Evolutionary conservation across 2,329 filamentous ascomycete genomes (phyloP).

Genomic region (Talaromyces sp.): DNA sequence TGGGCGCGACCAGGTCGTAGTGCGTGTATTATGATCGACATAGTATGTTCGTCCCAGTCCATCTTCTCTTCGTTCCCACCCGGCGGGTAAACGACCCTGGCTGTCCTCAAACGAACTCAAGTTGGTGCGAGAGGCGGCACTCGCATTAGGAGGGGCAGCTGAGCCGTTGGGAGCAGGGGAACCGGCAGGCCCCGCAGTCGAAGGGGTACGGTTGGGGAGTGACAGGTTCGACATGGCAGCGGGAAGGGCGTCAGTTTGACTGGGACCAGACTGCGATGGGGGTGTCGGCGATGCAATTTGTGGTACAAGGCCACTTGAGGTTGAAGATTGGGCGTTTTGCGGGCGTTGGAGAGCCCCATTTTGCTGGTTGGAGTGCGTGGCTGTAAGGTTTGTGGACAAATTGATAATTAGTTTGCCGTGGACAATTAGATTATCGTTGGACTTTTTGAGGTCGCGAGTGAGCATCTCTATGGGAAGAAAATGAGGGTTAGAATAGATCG

Average conservation of each 20-base stretch:
- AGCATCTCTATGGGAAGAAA: slow-evolving; percentile 74
- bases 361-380: slow-evolving; percentile 63
- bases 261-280: slow-evolving; percentile 30
- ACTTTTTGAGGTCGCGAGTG: slow-evolving; percentile 94
- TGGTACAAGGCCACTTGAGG: slow-evolving; percentile 44
- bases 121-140: slow-evolving; percentile 53
- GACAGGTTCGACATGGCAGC: slow-evolving; percentile 36
- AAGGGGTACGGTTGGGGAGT: slow-evolving; percentile 38
- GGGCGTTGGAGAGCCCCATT: slow-evolving; percentile 37
- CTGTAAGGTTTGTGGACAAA: slow-evolving; percentile 82
- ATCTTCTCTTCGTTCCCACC: slow-evolving; percentile 96
- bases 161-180: slow-evolving; percentile 45
- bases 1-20: slow-evolving; percentile 94
- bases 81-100: slow-evolving; percentile 87
- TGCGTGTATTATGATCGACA: slow-evolving; percentile 95
- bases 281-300: slow-evolving; percentile 33
- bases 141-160: slow-evolving; percentile 37
- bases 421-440: slow-evolving; percentile 95
- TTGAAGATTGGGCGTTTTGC: slow-evolving; percentile 35
- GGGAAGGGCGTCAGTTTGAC: slow-evolving; percentile 33
- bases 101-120: slow-evolving; percentile 95
- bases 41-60: slow-evolving; percentile 96
- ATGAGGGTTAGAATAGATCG: slow-evolving; percentile 17
- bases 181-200: slow-evolving; percentile 41
- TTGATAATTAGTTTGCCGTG: slow-evolving; percentile 98